Base-by-base conservation (phyloP, 768 basidiomycete species). In the Russula vinacea region DNA sequence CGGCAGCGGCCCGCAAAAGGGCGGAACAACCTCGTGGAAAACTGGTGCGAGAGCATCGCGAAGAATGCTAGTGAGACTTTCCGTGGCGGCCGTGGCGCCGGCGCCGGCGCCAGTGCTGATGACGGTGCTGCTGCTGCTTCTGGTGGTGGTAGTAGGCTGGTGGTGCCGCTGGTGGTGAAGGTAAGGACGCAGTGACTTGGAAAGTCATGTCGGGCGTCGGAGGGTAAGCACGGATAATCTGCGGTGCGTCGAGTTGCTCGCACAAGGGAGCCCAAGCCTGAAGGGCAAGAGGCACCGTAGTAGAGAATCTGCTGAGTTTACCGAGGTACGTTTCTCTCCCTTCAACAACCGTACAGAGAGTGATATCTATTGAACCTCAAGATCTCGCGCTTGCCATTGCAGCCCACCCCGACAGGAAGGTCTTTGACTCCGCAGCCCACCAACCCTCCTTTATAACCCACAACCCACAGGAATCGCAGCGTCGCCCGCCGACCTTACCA, bases 1-100 rank as follows among this genome's bases (percentile, higher is more conserved):
- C 45, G 61, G 47, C 14, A 60, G 33, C 35, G 67, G 65, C 60
- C 67, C 11, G 66, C 70, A 60, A 64, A 62, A 66, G 72, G 72
- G 19, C 64, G 67, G 35, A 56, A 64, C 22, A 73, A 74, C 50
- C 68, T 76, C 11, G 74, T 76, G 40, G 73, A 76, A 69, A 72
- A 57, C 67, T 67, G 22, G 69, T 76, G 76, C 47, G 74, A 76
- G 67, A 62, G 64, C 2, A 74, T 76, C 26, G 74, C 74, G 51
- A 69, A 72, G 68, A 72, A 71, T 53, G 63, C 62, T 35, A 68
- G 56, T 32, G 71, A 67, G 33, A 62, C 53, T 8, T 62, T 55
- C 11, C 26, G 45, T 7, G 63, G 59, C 2, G n/a, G n/a, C 4
- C 58, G 58, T 1, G 52, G 29, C 14, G 24, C 19, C 7, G 49